Percentiles rank a stretch among this genome's conserved stretches.
These are phyloP conservation scores for Monosporascus sp. DNA, from an alignment of 2,329 filamentous ascomycete genomes.

Conservation along the genomic window DNA sequence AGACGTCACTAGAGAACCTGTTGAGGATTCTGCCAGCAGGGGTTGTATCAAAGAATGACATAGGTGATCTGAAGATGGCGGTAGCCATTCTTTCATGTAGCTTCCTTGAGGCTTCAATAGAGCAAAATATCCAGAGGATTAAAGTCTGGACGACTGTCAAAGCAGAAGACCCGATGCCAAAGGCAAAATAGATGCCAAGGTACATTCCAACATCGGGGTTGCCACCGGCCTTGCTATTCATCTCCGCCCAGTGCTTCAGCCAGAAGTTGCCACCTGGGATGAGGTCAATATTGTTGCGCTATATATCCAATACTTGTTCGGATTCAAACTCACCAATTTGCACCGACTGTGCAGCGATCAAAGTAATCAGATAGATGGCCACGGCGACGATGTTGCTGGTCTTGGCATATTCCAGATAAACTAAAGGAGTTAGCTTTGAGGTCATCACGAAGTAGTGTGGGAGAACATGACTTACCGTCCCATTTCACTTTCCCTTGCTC, in stretches of 20 bases:
- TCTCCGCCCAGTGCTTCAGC: constrained; percentile 89
- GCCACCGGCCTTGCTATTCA: constrained; percentile 59
- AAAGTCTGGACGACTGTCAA: constrained; percentile 89
- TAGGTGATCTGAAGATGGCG: constrained; percentile 93
- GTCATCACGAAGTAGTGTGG: not conserved
- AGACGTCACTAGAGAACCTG: constrained; percentile 85
- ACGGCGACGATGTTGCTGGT: constrained; percentile 88
- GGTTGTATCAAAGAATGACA: constrained; percentile 98
- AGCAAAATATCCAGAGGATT: constrained; percentile 98
- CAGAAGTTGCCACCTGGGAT: constrained; percentile 70
- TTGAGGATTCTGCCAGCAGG: constrained; percentile 95
- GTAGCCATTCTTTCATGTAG: constrained; percentile 96
- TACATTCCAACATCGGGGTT: constrained; percentile 83
- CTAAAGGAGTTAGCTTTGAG: constrained; percentile 30
- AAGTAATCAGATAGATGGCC: constrained; percentile 67
- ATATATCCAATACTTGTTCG: not conserved
- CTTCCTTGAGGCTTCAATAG: constrained; percentile 96
- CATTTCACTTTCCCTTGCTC: constrained; percentile 99
- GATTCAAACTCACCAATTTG: constrained; percentile 61
- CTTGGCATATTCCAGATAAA: constrained; percentile 92
- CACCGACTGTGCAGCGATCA: constrained; percentile 75
- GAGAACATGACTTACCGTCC: constrained; percentile 42
- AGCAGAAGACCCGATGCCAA: constrained; percentile 80
- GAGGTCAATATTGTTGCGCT: constrained; percentile 13
- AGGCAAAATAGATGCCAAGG: constrained; percentile 90